Evolutionary conservation across 169 alveolate genomes (phyloP), one percentile per base, ranked within the genome.

Genomic region (Cryptosporidium bovis): DNA sequence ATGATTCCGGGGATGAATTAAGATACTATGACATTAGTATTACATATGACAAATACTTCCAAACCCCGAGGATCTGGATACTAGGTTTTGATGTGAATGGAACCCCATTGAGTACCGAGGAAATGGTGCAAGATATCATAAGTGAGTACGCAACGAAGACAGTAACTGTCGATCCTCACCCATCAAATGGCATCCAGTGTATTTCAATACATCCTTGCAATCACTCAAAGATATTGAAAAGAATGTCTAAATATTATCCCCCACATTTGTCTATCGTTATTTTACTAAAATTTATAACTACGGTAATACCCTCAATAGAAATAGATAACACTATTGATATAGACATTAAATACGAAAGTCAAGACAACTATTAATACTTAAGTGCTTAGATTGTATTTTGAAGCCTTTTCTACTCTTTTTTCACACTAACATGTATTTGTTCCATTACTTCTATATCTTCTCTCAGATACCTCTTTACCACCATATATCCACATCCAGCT

Each of bases 51-150:
- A 85, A 84, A 83, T 91, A 83, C 65, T 91, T 89, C 33, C 90
- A 91, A 69, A 96, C 98, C 46, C 99, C 99, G 27, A 84, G 98
- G 82, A 94, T 97, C 51, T 97, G 98, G 98, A 92, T 97, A 36
- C 89, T 92, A 46, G 99, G 98, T 20, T 96, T 94, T 83, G 93
- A 93, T 83, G 95, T 93, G 91, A 68, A 91, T 58, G 95, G 95
- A n/a, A 65, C 60, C 3, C 97, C 97, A 3, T 85, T 96, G 71
- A 91, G 68, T 27, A 95, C 97, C 31, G 90, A 90, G 15, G 94
- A 96, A 90, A 95, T 97, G 69, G 95, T 94, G 65, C 97, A 97
- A 91, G 99, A 97, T 82, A 94, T 97, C 33, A 94, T 96, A 91
- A 95, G 94, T 55, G 98, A 96, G 68, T 96, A 96, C 90, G 96